Evolutionary conservation across 2,329 filamentous ascomycete genomes (phyloP).

Genomic region (Apiospora aurea): DNA sequence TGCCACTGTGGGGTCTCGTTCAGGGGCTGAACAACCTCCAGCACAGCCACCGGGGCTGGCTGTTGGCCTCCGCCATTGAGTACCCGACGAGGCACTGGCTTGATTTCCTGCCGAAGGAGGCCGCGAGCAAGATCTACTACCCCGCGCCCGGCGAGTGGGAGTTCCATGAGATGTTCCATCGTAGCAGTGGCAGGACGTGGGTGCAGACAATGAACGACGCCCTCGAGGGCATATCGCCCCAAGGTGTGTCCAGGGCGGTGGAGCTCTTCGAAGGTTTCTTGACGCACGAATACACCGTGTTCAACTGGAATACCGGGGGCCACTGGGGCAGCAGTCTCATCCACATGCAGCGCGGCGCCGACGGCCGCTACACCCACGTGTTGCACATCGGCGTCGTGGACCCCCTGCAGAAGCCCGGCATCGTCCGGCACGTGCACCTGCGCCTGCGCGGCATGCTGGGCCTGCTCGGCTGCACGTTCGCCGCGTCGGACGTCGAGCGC

Average conservation of each 20-base stretch:
- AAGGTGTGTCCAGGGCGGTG: neutral
- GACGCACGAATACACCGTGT: neutral
- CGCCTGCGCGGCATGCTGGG: neutral
- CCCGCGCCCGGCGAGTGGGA: neutral
- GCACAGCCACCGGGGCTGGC: neutral
- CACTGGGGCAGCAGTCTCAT: neutral
- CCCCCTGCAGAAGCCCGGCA: neutral
- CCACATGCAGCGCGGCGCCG: neutral
- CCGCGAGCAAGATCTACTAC: neutral
- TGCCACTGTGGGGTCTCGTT: neutral
- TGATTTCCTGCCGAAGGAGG: neutral
- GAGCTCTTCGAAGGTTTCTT: neutral
- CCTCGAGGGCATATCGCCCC: too few relatives aligned
- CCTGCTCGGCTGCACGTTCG: neutral
- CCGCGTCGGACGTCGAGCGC: neutral
- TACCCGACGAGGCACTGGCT: neutral
- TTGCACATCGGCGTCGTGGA: neutral
- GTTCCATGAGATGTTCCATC: neutral
- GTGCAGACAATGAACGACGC: neutral
- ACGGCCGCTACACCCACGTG: neutral
- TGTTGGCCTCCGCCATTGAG: neutral
- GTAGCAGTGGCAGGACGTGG: neutral
- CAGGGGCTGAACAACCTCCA: neutral
- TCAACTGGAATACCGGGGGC: neutral
- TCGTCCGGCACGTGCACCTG: neutral